Conservation (phyloP, 176 grass and related monocot species). For the Phragmites australis region DNA sequence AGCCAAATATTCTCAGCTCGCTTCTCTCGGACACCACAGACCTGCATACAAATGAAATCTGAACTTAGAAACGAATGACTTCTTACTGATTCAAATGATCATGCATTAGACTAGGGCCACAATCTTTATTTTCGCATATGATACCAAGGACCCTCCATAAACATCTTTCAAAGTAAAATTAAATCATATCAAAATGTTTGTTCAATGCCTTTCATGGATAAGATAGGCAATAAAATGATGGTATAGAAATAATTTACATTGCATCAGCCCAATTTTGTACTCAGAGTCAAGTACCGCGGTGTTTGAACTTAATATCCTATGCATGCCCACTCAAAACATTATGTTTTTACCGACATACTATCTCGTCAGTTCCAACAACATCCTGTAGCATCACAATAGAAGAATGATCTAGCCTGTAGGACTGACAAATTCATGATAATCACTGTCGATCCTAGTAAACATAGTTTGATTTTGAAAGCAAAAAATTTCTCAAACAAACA, state of each 20-base stretch:
- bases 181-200: background rate
- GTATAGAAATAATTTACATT: background rate
- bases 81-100: background rate
- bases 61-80: background rate
- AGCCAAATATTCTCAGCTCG: conserved; percentile 67
- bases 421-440: background rate
- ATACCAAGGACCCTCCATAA: background rate
- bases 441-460: background rate
- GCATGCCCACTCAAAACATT: background rate
- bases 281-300: background rate
- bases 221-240: background rate
- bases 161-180: conserved; percentile 10
- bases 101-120: background rate
- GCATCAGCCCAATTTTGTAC: background rate
- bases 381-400: background rate
- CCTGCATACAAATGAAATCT: conserved; percentile 43
- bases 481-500: conserved; percentile 19
- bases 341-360: background rate
- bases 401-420: background rate
- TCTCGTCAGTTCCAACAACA: background rate
- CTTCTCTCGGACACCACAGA: conserved; percentile 68
- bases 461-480: conserved; percentile 1
- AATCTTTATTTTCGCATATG: background rate
- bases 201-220: background rate
- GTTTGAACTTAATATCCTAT: background rate